These are phyloP conservation scores for Ophiostoma novo-ulmi DNA, from an alignment of 2,329 filamentous ascomycete genomes.

Conservation along the genomic window DNA sequence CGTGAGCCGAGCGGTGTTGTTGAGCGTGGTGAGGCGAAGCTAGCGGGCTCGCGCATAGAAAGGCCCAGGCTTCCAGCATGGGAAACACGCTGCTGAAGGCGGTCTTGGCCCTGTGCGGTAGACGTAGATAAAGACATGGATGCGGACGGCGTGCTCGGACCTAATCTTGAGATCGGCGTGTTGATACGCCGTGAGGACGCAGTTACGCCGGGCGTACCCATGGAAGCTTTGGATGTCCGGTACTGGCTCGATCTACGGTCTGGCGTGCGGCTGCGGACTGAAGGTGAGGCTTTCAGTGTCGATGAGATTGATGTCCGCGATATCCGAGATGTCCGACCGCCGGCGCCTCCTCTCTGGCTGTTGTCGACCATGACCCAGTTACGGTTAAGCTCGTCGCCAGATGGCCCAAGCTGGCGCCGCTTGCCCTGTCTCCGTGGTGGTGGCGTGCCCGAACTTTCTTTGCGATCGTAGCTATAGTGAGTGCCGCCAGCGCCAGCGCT, in stretches of 20 bases:
- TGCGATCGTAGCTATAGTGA: neutral
- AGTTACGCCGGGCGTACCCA: constrained; percentile 31
- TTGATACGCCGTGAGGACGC: constrained; percentile 42
- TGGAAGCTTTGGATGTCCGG: constrained; percentile 18
- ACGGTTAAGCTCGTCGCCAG: constrained; percentile 53
- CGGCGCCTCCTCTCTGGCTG: constrained; percentile 22
- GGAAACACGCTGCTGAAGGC: constrained; percentile 38
- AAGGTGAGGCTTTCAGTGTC: neutral
- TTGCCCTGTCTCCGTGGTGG: constrained; percentile 45
- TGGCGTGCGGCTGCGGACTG: neutral
- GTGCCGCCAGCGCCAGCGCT: neutral
- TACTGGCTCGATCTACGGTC: constrained; percentile 23
- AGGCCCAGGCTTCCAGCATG: constrained; percentile 43
- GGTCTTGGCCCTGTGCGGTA: neutral
- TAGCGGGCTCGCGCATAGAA: constrained; percentile 44
- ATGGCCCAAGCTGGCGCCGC: constrained; percentile 48
- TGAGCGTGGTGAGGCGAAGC: constrained; percentile 46
- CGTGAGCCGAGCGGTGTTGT: neutral
- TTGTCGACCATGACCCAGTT: constrained; percentile 67
- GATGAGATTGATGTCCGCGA: constrained; percentile 3
- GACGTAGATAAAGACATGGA: neutral
- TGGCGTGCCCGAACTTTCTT: neutral
- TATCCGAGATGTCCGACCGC: neutral
- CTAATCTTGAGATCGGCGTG: constrained; percentile 39
- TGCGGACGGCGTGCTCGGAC: constrained; percentile 27